Percentiles rank a stretch among this genome's conserved stretches.
These are phyloP conservation scores for Calonectria leucothoes DNA, from an alignment of 2,329 filamentous ascomycete genomes.

Conservation along the genomic window DNA sequence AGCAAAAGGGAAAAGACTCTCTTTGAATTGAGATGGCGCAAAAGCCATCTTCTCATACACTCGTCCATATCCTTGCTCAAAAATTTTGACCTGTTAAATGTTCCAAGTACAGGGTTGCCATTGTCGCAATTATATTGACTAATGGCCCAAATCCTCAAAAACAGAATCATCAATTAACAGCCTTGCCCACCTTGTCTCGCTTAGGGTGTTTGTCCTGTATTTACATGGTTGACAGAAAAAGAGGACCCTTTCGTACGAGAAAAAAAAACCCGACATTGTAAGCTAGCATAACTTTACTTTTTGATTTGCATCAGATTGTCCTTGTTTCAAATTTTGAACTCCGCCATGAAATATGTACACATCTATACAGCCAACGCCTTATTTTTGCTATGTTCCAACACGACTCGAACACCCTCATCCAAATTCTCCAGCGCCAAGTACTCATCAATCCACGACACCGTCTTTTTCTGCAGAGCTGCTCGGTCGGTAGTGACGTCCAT, in stretches of 20 bases:
- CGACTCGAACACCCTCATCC: constrained; percentile 66
- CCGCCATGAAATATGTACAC: not conserved
- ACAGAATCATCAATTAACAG: not conserved
- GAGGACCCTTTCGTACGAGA: not conserved
- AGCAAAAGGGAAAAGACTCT: constrained; percentile 4
- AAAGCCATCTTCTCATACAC: not conserved
- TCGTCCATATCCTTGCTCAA: not conserved
- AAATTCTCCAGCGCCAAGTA: constrained; percentile 61
- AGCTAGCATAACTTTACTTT: not conserved
- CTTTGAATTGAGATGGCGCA: constrained; percentile 13
- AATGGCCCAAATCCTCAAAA: not conserved
- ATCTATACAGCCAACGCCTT: constrained; percentile 37
- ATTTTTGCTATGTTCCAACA: constrained; percentile 64
- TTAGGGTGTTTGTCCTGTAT: not conserved
- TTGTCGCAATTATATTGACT: not conserved
- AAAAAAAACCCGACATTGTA: not conserved
- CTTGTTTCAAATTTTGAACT: constrained; percentile 2
- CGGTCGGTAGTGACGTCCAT: constrained; percentile 59
- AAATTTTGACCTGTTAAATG: not conserved
- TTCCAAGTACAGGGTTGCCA: no score
- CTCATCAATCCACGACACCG: constrained; percentile 65
- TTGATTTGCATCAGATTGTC: not conserved
- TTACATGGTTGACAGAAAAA: not conserved
- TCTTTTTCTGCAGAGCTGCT: constrained; percentile 59
- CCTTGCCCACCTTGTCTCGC: not conserved